Evolutionary conservation across 2,329 filamentous ascomycete genomes (phyloP).

Genomic region (Nemania abortiva): DNA sequence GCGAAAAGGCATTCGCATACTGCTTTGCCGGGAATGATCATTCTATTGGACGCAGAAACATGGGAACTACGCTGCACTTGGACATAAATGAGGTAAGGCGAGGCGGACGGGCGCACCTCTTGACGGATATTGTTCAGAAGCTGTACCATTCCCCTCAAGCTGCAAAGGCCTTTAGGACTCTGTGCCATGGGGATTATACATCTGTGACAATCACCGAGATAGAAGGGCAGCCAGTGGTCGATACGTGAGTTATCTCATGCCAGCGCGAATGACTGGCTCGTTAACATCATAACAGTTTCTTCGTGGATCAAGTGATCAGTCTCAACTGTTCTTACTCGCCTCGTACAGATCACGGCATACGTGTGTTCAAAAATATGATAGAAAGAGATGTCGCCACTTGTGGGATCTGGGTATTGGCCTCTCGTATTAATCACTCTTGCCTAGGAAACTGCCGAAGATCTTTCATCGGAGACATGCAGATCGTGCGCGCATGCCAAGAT

Average conservation of each 20-base stretch:
- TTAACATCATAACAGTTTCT: conserved; percentile 52
- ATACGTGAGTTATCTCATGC: conserved; percentile 55
- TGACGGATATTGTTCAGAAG: conserved; percentile 59
- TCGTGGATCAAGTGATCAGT: conserved; percentile 57
- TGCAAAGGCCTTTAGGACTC: conserved; percentile 51
- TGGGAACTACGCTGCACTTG: conserved; percentile 55
- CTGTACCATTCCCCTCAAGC: conserved; percentile 57
- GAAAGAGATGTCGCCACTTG: conserved; percentile 43
- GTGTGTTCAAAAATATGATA: background rate
- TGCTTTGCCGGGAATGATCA: conserved; percentile 48
- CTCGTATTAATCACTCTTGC: conserved; percentile 67
- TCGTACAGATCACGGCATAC: conserved; percentile 39
- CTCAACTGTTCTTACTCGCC: conserved; percentile 59
- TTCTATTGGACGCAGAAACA: conserved; percentile 34
- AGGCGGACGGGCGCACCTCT: conserved; percentile 57
- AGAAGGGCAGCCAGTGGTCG: conserved; percentile 58
- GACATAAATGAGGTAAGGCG: conserved; percentile 49
- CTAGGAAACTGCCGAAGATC: conserved; percentile 58
- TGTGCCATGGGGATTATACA: conserved; percentile 57
- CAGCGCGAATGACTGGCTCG: conserved; percentile 38
- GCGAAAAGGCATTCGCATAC: conserved; percentile 67
- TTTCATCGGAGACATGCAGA: conserved; percentile 67
- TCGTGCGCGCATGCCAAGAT: conserved; percentile 61
- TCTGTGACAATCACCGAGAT: conserved; percentile 42
- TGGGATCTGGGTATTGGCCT: conserved; percentile 63